phyloP scores from a whole-genome alignment of 768 basidiomycete species.

The Agaricus subrufescens region DNA sequence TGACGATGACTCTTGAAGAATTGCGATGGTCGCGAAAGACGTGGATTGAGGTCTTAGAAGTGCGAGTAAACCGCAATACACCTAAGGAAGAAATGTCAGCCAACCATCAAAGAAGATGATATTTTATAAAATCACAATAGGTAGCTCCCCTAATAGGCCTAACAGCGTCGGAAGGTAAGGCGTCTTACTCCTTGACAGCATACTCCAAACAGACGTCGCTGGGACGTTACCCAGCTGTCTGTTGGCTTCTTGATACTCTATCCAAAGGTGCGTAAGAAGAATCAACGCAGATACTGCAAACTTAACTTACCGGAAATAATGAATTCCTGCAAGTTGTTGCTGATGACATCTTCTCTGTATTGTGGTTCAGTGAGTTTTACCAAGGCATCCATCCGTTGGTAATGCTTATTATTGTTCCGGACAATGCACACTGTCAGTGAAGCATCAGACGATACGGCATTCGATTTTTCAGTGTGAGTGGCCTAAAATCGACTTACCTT shows the following conservation, averaged over 20 bases:
- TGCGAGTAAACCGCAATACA: slow-evolving; percentile 31
- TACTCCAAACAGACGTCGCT: slow-evolving; percentile 18
- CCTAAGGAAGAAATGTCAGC: slow-evolving; percentile 14
- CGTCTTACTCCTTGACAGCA: slow-evolving; percentile 9
- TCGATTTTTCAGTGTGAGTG: too few species aligned
- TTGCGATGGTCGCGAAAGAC: slow-evolving; percentile 34
- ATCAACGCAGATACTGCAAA: background rate
- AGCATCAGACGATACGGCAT: background rate
- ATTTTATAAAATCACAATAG: slow-evolving; percentile 21
- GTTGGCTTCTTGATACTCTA: slow-evolving; percentile 26
- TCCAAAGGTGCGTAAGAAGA: background rate
- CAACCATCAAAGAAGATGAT: background rate
- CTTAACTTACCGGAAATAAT: slow-evolving; percentile 22
- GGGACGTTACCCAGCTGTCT: slow-evolving; percentile 17
- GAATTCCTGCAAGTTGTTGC: slow-evolving; percentile 26
- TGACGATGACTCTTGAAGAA: slow-evolving; percentile 32
- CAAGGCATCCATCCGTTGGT: slow-evolving; percentile 27
- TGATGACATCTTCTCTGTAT: slow-evolving; percentile 35
- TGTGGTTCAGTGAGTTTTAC: slow-evolving; percentile 18
- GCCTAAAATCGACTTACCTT: background rate
- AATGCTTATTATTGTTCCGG: slow-evolving; percentile 19
- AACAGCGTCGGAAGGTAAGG: slow-evolving; percentile 14
- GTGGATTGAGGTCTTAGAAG: slow-evolving; percentile 27
- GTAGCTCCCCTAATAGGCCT: slow-evolving; percentile 22
- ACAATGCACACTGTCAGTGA: background rate